phyloP scores from a whole-genome alignment of 2,329 filamentous ascomycete genomes.

The Curvularia hawaiiensis region DNA sequence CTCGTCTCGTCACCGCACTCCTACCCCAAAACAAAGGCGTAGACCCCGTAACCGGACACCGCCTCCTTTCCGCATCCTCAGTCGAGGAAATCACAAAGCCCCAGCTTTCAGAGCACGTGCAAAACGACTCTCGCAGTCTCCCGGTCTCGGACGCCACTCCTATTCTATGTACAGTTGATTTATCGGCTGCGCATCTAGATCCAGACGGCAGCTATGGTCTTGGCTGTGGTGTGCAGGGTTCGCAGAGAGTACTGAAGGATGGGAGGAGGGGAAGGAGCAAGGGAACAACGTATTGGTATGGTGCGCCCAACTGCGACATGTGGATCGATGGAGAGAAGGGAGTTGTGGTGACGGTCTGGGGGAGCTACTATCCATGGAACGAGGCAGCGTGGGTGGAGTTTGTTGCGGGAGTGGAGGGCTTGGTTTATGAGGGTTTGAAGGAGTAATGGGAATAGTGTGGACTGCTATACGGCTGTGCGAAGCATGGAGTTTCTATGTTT shows the following conservation, averaged over 20 bases:
- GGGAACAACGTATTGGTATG: constrained; percentile 35
- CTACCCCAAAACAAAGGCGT: constrained; percentile 25
- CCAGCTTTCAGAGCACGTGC: constrained; percentile 20
- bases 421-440: constrained; percentile 25
- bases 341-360: constrained; percentile 23
- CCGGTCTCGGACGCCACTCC: constrained; percentile 8
- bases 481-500: neutral
- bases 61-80: constrained; percentile 16
- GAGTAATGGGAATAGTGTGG: constrained; percentile 8
- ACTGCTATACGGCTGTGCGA: neutral
- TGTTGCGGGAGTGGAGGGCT: constrained; percentile 28
- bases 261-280: constrained; percentile 25
- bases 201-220: constrained; percentile 37
- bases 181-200: constrained; percentile 55
- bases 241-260: constrained; percentile 39
- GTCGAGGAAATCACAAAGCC: constrained; percentile 20
- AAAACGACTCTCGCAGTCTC: constrained; percentile 32
- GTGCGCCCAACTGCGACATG: constrained; percentile 30
- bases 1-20: constrained; percentile 23
- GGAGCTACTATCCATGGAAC: constrained; percentile 32
- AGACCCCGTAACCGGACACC: constrained; percentile 18
- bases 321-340: constrained; percentile 32
- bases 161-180: constrained; percentile 47
- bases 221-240: constrained; percentile 59
- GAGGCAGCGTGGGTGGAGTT: constrained; percentile 28